Evolutionary conservation across 176 grass and related monocot genomes (phyloP), one percentile per base, ranked within the genome.

Genomic region (Poa annua): DNA sequence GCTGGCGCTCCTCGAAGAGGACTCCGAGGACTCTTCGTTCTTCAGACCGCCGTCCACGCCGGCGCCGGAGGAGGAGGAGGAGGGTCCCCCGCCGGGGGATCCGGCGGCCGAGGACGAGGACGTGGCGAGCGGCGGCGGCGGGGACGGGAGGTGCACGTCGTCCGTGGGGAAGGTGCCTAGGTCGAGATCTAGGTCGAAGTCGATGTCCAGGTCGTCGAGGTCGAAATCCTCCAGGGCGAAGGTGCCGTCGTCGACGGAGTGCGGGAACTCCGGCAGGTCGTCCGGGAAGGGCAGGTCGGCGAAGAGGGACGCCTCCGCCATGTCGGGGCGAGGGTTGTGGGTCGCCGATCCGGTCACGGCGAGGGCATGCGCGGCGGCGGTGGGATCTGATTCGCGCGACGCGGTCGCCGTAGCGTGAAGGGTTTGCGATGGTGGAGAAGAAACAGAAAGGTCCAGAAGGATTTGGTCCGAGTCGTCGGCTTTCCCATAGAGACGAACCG

Each of bases 241-340:
- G 13, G 1, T 22, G 52, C 1, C 39, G 39, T 72, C 88, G 34
- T 76, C 83, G 9, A 53, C 11, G 29, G 69, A 62, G 50, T 66
- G n/a, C 19, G 75, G 84, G 2, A 84, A 82, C 12, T 90, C 82
- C 3, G 86, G 64, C 1, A 85, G 7, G 7, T 47, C 77, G 45
- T 53, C 70, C 5, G 71, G 82, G 65, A 85, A 79, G 71, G 80
- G 63, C 34, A 86, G 67, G 52, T 85, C 66, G 6, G 78, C 61
- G 85, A 83, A 78, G 48, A 83, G 35, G 45, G 85, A 26, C n/a
- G 85, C 47, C 64, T 91, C 89, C 77, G 85, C 85, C 85, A 91
- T 88, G 82, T 25, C 1, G 11, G 41, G n/a, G 21, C 12, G n/a
- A 25, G 68, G 5, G 7, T n/a, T 41, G 36, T 7, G n/a, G 4